These are phyloP conservation scores for Claviceps humidiphila DNA, from an alignment of 2,329 filamentous ascomycete genomes.

Conservation along the genomic window DNA sequence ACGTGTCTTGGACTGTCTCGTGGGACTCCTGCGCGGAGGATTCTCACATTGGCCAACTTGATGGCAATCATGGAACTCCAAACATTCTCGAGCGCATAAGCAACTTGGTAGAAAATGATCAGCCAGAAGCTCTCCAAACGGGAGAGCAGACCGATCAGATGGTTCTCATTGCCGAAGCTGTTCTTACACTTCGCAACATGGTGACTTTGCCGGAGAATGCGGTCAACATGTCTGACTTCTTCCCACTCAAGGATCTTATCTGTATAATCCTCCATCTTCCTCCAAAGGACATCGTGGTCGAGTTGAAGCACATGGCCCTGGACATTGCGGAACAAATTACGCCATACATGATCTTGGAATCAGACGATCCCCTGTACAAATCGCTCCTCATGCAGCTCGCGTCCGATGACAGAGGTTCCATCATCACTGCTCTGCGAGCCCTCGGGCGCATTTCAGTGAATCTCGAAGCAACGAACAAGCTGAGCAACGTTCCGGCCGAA, in stretches of 20 bases:
- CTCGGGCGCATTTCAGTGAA: constrained; percentile 83
- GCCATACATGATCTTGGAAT: constrained; percentile 59
- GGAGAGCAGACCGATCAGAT: constrained; percentile 58
- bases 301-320: constrained; percentile 80
- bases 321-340: constrained; percentile 89
- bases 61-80: constrained; percentile 36
- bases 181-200: constrained; percentile 87
- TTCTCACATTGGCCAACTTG: constrained; percentile 31
- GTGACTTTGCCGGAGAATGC: constrained; percentile 87
- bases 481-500: constrained; percentile 54
- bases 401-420: constrained; percentile 65
- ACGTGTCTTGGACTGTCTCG: constrained; percentile 67
- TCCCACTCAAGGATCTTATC: constrained; percentile 65
- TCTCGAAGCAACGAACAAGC: constrained; percentile 61
- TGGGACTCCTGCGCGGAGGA: constrained; percentile 46
- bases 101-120: constrained; percentile 43
- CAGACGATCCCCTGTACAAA: constrained; percentile 65
- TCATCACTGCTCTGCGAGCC: constrained; percentile 68
- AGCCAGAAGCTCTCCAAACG: constrained; percentile 59
- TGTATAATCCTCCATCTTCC: constrained; percentile 73
- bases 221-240: constrained; percentile 60
- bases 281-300: constrained; percentile 55
- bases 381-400: constrained; percentile 53
- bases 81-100: constrained; percentile 54
- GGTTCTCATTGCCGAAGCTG: constrained; percentile 70